Evolutionary conservation across 805 yeast genomes (phyloP), one percentile per base, ranked within the genome.

Genomic region (Wickerhamiella bombiphila): DNA sequence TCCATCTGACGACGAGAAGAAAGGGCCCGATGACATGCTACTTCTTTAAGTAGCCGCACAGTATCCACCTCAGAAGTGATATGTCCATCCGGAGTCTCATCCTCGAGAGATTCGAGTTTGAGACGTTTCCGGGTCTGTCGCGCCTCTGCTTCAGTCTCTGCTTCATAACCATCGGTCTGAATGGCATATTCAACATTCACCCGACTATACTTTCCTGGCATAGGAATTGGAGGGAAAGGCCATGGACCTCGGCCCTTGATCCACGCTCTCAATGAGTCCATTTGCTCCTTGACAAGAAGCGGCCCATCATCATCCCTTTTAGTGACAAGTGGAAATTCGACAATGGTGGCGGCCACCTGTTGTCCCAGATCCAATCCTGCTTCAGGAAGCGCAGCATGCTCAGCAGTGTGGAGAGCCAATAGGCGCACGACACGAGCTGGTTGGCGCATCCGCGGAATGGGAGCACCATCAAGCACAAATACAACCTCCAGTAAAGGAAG

Each of bases 351-450:
- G 8, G 22, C 33, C 5, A 30, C 18, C 8, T 16, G 33, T 13
- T 14, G 22, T 17, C 16, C 18, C n/a, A 30, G 16, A 30, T 30
- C 33, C 17, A 28, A 17, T 13, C 30, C 17, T 14, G 17, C 15
- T n/a, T 16, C 33, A 5, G 33, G 33, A 16, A 30, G 22, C 22
- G 18, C 16, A n/a, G 16, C 33, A n/a, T 30, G 33, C 11, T 30
- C 33, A 6, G 33, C 33, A 7, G 33, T 30, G 22, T 30, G 21
- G 22, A 22, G 22, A 5, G 22, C 22, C 14, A 30, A n/a, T 5
- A 30, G 33, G 13, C 33, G 20, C n/a, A n/a, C n/a, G n/a, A n/a
- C n/a, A n/a, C n/a, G n/a, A n/a, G n/a, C n/a, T n/a, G n/a, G n/a
- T n/a, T n/a, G n/a, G n/a, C n/a, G n/a, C n/a, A n/a, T n/a, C n/a